These are phyloP conservation scores for Ascochyta lentis DNA, from an alignment of 2,329 filamentous ascomycete species.

Conservation along the genomic window DNA sequence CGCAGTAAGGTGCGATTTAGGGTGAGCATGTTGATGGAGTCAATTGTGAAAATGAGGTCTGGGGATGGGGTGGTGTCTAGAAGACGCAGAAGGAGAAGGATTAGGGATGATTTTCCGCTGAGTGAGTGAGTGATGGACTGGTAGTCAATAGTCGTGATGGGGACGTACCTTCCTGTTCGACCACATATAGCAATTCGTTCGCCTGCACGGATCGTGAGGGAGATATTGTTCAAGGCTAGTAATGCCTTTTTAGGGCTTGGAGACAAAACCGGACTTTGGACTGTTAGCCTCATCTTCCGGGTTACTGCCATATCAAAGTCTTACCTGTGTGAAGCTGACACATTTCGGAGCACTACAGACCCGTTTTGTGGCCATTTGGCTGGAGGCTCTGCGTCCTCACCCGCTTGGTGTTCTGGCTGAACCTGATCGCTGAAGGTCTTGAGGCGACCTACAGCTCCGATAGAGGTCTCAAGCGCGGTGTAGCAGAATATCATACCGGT, in stretches of 20 bases:
- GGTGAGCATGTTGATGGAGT: not conserved
- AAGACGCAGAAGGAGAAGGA: not conserved
- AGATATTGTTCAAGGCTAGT: slow-evolving; percentile 4
- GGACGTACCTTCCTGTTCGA: slow-evolving; percentile 17
- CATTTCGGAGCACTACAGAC: not conserved
- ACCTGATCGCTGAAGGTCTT: slow-evolving; percentile 21
- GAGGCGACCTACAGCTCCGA: slow-evolving; percentile 22
- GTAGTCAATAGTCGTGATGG: not conserved
- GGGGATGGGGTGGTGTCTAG: not conserved
- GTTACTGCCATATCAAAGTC: not conserved
- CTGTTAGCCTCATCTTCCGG: not conserved
- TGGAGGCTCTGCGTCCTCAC: slow-evolving; percentile 18
- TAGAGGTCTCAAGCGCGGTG: slow-evolving; percentile 18
- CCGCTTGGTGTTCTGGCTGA: slow-evolving; percentile 14
- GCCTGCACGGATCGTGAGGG: slow-evolving; percentile 24
- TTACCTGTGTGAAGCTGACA: slow-evolving; percentile 3
- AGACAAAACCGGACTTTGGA: not conserved
- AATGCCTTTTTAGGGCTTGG: not conserved
- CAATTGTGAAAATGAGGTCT: slow-evolving; percentile 2
- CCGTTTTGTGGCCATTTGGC: slow-evolving; percentile 16
- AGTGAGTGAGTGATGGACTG: not conserved
- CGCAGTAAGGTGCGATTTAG: slow-evolving; percentile 2
- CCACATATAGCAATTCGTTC: slow-evolving; percentile 26
- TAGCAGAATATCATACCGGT: not conserved
- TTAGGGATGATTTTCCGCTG: slow-evolving; percentile 1